Conservation (phyloP, 805 yeast genomes). For the Candida insectalens region DNA sequence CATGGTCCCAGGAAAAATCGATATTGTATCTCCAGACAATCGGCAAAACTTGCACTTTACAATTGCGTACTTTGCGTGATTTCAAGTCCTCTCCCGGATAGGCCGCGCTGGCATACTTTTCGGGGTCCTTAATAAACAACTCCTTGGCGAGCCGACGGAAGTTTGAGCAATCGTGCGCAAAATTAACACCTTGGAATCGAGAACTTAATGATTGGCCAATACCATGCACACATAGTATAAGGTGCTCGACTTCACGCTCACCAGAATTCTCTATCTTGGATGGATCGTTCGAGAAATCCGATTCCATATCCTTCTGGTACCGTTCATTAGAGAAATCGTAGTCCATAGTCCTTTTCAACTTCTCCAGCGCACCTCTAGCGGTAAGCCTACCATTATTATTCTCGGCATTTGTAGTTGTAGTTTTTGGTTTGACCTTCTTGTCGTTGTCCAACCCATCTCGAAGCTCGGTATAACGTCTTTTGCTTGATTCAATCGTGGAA, state of each 20-base stretch:
- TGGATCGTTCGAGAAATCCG: constrained; percentile 39
- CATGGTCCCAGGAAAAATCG: constrained; percentile 43
- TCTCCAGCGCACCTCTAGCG: constrained; percentile 3
- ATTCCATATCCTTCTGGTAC: constrained; percentile 38
- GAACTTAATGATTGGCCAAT: constrained; percentile 85
- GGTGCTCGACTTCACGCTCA: constrained; percentile 36
- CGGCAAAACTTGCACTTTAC: constrained; percentile 76
- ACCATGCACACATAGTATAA: constrained; percentile 88
- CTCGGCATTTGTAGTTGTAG: not conserved
- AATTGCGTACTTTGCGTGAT: constrained; percentile 26
- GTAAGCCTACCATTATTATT: too few species aligned
- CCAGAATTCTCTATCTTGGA: constrained; percentile 28
- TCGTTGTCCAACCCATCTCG: too few species aligned
- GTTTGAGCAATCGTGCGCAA: constrained; percentile 72
- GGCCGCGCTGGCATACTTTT: constrained; percentile 28
- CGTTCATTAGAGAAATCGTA: constrained; percentile 19
- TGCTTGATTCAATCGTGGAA: not conserved
- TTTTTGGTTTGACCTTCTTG: not conserved
- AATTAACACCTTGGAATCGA: constrained; percentile 71
- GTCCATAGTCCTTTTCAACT: constrained; percentile 7
- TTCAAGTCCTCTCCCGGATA: constrained; percentile 22
- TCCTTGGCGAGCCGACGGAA: constrained; percentile 49
- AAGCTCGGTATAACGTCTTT: too few species aligned
- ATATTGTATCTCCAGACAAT: constrained; percentile 84
- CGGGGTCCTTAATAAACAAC: constrained; percentile 32